Conservation (phyloP, 768 basidiomycete species). For the Auriscalpium vulgare region DNA sequence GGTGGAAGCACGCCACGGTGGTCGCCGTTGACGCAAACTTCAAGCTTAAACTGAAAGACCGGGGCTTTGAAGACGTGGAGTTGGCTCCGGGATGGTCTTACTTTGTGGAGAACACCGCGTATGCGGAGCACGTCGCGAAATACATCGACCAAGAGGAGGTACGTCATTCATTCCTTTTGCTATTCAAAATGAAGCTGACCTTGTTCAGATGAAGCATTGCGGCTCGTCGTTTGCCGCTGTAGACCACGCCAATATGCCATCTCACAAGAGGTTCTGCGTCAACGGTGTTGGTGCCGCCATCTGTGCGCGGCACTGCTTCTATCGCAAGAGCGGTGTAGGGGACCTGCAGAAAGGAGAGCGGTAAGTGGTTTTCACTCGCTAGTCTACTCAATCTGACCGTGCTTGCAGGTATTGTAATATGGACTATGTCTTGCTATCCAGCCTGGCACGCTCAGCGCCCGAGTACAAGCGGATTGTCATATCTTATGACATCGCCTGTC, state of each 20-base stretch:
- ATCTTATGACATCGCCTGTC: constrained; percentile 1
- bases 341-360: background rate
- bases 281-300: constrained; percentile 6
- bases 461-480: background rate
- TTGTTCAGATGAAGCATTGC: background rate
- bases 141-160: background rate
- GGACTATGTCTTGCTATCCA: constrained; percentile 14
- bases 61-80: background rate
- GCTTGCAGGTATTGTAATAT: constrained; percentile 16
- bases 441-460: background rate
- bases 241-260: constrained; percentile 1
- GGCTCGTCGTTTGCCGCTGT: background rate
- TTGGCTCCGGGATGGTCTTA: background rate
- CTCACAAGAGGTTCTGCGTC: background rate
- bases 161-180: constrained; percentile 18
- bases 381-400: too few relatives aligned
- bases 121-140: background rate
- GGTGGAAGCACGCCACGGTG: constrained; percentile 1
- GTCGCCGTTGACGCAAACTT: constrained; percentile 8
- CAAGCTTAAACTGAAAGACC: background rate
- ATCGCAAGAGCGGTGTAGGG: background rate
- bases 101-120: background rate
- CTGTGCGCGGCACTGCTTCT: constrained; percentile 1
- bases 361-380: background rate
- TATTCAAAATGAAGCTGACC: too few relatives aligned